Evolutionary conservation across 2,329 filamentous ascomycete genomes (phyloP), one percentile per base, ranked within the genome.

Genomic region (Cordyceps javanica): DNA sequence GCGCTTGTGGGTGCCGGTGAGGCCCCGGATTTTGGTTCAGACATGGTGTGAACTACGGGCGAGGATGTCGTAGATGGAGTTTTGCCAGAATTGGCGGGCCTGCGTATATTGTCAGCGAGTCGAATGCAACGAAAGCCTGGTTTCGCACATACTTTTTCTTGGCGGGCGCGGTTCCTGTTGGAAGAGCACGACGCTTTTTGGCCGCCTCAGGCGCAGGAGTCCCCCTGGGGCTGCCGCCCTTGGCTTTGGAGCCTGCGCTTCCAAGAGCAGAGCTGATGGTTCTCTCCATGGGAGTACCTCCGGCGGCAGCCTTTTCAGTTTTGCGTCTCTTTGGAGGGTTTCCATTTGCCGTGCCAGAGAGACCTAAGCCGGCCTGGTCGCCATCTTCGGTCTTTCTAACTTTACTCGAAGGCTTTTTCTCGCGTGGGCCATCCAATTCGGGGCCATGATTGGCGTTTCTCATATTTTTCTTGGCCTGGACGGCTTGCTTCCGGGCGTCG

Each of bases 401-500:
- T 69, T 90, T 90, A 62, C 77, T 78, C 30, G 80, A 76, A n/a
- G 78, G 75, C 0, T 79, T 60, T 70, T 89, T 90, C 76, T 91
- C 94, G 30, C 81, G 78, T 55, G 76, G 75, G 52, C 95, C 91
- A 63, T 96, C 91, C 62, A 87, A 85, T 65, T 96, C 91, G 0
- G 88, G 90, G 61, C 95, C 91, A 34, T 82, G 79, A 60, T 88
- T 85, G 26, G 88, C 84, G 55, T 76, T 78, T 66, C 85, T 87
- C 62, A 83, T 82, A 61, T 85, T 88, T 69, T 89, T 90, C 67
- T 89, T 89, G 41, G 88, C 88, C 61, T 87, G 81, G 60, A 92
- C 79, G 23, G 90, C 89, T 71, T 96, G 91, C 68, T 93, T 91
- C 62, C 90, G 82, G 34, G 88, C 87, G 67, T 95, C 91, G 69